Evolutionary conservation across 2,329 filamentous ascomycete species (phyloP), one percentile per base, ranked within the genome.

Genomic region (Penicillium nordicum): DNA sequence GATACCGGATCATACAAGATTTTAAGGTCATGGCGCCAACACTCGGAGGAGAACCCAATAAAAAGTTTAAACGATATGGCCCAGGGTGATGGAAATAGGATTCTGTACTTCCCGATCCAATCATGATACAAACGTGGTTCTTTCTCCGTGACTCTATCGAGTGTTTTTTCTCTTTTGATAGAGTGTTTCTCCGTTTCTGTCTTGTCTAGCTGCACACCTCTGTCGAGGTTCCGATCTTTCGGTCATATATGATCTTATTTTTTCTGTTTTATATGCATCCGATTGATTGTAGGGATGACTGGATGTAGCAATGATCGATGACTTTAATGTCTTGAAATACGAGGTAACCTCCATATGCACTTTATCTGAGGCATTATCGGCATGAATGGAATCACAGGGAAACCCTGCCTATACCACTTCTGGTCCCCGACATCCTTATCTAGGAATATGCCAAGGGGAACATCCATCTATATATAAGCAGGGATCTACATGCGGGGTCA

Each of bases 1-100:
- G 64, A 64, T 60, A 64, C 60, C 61, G 62, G 63, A 65, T 66
- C 63, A 65, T 64, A 66, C 63, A 61, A 65, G 59, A 61, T 64
- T 65, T 59, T 62, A 57, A 64, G 60, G 64, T 67, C 61, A 65
- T 63, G 61, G 60, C 57, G 63, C 63, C 62, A 58, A 63, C 57
- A 57, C 48, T 59, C 61, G 59, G 61, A 65, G 63, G 63, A 66
- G 64, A 66, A 65, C 61, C 63, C 62, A 64, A 65, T 62, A 65
- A 66, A 66, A 66, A 66, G 64, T 66, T 66, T 57, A 65, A 66
- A 65, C 54, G 58, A 61, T 60, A 63, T 57, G 61, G 59, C 62
- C 64, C 57, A 56, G 61, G 62, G 27, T 51, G 57, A 62, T 60
- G 61, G 60, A 58, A 58, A 61, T 62, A 56, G 58, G 61, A 57